These are phyloP conservation scores for Coemansia sp. DNA, from an alignment of 192 early-diverging fungal species.

Conservation along the genomic window DNA sequence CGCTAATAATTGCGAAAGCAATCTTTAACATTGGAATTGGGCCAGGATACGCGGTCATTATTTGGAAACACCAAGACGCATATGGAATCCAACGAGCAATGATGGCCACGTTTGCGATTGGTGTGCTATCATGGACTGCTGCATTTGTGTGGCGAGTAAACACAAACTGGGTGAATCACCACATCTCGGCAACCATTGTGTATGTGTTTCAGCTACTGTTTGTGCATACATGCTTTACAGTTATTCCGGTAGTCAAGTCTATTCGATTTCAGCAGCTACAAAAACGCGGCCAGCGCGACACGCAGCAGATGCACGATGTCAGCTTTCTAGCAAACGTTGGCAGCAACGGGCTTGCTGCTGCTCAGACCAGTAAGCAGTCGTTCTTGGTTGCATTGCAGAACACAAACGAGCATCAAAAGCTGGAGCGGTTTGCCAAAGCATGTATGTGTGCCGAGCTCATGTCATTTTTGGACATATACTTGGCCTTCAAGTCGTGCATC, in stretches of 20 bases:
- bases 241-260: conserved; percentile 22
- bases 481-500: conserved; percentile 31
- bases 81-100: conserved; percentile 36
- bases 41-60: conserved; percentile 17
- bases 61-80: conserved; percentile 37
- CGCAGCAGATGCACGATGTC: background rate
- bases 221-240: conserved; percentile 17
- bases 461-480: conserved; percentile 38
- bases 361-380: conserved; percentile 13
- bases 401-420: conserved; percentile 16
- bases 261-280: conserved; percentile 17
- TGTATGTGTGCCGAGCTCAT: conserved; percentile 44
- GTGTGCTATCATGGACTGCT: conserved; percentile 18
- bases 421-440: conserved; percentile 21
- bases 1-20: conserved; percentile 11
- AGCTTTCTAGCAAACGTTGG: background rate
- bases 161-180: conserved; percentile 1
- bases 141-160: conserved; percentile 28
- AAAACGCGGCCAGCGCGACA: background rate
- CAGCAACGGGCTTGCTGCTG: background rate
- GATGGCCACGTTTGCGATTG: conserved; percentile 12
- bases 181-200: conserved; percentile 15
- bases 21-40: conserved; percentile 25
- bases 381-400: conserved; percentile 27
- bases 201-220: conserved; percentile 28